Percentiles rank a stretch among this genome's conserved stretches.
Conservation (phyloP, 148 eudicot genomes). For the Selenicereus undatus region DNA sequence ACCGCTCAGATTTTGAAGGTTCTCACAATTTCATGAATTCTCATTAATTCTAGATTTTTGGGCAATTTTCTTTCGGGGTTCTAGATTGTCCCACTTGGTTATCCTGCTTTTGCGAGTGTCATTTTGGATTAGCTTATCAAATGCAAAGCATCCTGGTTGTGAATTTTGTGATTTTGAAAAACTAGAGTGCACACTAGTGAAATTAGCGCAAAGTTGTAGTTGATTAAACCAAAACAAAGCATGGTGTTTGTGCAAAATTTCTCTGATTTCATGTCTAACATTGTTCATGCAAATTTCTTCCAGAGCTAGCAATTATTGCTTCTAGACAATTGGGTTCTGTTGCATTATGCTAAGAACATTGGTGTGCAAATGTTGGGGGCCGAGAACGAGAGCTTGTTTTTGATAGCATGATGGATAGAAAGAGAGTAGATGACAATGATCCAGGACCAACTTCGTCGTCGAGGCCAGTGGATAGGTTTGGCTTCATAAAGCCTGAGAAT, state of each 20-base stretch:
- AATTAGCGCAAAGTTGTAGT: not conserved
- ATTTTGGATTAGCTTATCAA: not conserved
- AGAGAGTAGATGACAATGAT: conserved; percentile 53
- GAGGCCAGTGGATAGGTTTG: conserved; percentile 74
- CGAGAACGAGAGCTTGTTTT: conserved; percentile 16
- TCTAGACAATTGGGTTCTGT: not conserved
- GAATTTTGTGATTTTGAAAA: not conserved
- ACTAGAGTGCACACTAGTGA: not conserved
- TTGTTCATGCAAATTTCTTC: not conserved
- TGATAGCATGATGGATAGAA: conserved; percentile 60
- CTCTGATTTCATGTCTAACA: not conserved
- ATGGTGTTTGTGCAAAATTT: not conserved
- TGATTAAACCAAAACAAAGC: not conserved
- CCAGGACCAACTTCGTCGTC: conserved; percentile 38
- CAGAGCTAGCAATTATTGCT: conserved; percentile 16
- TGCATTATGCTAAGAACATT: conserved; percentile 21
- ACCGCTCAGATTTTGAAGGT: not conserved
- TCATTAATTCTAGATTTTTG: not conserved
- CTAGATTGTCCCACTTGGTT: not conserved
- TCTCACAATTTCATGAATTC: not conserved
- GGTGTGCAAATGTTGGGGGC: conserved; percentile 19
- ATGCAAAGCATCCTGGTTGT: not conserved
- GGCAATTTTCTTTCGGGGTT: not conserved
- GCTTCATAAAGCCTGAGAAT: conserved; percentile 69
- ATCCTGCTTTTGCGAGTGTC: not conserved